Evolutionary conservation across 352 stramenopile species (phyloP).

Genomic region (Elongisporangium prolatum): DNA sequence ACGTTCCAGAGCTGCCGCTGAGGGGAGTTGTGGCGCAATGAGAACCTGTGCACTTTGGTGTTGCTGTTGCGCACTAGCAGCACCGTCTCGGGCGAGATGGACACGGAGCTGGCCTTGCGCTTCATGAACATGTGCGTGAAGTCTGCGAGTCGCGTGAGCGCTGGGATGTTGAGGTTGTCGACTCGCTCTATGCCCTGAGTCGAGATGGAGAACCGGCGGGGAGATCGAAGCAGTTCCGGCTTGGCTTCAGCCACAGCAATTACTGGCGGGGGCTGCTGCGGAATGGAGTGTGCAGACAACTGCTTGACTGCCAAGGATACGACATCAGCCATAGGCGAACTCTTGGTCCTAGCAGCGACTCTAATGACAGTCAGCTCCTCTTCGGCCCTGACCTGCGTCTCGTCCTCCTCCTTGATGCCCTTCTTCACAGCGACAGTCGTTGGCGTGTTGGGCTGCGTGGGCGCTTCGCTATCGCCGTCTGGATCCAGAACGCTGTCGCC

Average conservation of each 20-base stretch:
- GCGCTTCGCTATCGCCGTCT: background rate
- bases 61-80: constrained; percentile 27
- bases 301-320: background rate
- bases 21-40: constrained; percentile 43
- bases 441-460: background rate
- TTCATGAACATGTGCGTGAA: constrained; percentile 21
- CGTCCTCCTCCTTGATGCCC: background rate
- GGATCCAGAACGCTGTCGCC: background rate
- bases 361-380: background rate
- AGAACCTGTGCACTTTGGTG: constrained; percentile 28
- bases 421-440: background rate
- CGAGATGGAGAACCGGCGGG: background rate
- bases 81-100: constrained; percentile 28
- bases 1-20: constrained; percentile 43
- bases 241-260: background rate
- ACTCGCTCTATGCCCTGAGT: background rate
- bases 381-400: background rate
- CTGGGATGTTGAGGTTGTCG: background rate
- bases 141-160: constrained; percentile 6
- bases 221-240: background rate
- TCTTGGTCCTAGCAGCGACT: background rate
- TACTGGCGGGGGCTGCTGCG: background rate
- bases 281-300: background rate
- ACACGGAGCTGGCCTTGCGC: constrained; percentile 8
- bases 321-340: background rate